A percentile compares a stretch with the other conserved stretches of the same genome.
phyloP scores from a whole-genome alignment of 225 moss, liverwort and hornwort genomes.

The Sphagnum tenellum region DNA sequence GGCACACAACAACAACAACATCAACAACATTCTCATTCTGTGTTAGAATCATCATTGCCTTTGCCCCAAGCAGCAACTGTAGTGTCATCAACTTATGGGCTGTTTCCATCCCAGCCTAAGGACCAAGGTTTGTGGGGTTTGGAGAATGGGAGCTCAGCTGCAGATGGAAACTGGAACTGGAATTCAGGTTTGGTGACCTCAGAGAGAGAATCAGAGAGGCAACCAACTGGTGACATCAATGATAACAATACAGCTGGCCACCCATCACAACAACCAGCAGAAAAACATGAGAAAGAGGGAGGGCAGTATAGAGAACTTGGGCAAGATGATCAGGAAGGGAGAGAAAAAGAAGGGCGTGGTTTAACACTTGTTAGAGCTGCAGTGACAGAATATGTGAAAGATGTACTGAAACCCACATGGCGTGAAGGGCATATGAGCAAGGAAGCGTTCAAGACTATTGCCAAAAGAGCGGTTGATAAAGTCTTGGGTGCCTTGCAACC shows the following conservation, averaged over 20 bases:
- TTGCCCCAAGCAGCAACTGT: no score
- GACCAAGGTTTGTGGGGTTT: conserved; percentile 14
- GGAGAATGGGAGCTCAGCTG: conserved; percentile 62
- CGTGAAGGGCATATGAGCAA: conserved; percentile 93
- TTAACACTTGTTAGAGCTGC: conserved; percentile 35
- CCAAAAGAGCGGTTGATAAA: conserved; percentile 90
- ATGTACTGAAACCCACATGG: conserved; percentile 86
- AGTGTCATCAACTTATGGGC: no score
- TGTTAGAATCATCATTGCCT: no score
- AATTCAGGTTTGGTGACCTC: conserved; percentile 5
- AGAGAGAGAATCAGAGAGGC: no score
- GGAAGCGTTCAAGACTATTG: conserved; percentile 93
- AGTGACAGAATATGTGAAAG: conserved; percentile 73
- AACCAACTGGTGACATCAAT: background rate
- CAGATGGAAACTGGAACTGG: conserved; percentile 29
- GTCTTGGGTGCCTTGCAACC: conserved; percentile 60
- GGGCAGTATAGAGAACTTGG: no score
- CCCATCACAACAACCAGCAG: conserved; percentile 17
- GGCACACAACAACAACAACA: no score
- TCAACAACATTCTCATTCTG: no score
- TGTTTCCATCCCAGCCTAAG: background rate
- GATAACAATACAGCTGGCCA: background rate
- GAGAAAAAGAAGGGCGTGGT: conserved; percentile 40
- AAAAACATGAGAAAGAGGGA: conserved; percentile 9
- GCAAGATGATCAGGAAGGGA: conserved; percentile 16